These are phyloP conservation scores for Brassica hybrid DNA, from an alignment of 441 rosid species.

Conservation along the genomic window DNA sequence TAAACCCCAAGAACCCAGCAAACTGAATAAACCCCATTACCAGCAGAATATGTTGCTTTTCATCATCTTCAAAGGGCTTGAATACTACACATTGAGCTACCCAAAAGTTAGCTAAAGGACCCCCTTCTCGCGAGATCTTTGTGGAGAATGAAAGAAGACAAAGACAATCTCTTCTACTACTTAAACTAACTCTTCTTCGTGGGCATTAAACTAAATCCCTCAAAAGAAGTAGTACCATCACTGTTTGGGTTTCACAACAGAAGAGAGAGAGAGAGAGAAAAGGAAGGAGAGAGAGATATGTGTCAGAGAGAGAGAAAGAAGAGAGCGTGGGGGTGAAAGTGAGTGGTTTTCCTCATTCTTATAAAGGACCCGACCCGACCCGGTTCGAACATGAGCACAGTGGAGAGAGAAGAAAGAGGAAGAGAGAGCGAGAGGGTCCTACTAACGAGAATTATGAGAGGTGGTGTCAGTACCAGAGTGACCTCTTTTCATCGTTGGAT, in stretches of 20 bases:
- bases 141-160: slow-evolving; percentile 7
- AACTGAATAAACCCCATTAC: slow-evolving; percentile 25
- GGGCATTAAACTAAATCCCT: slow-evolving; percentile 23
- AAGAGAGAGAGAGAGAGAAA: slow-evolving; percentile 24
- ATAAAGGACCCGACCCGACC: slow-evolving; percentile 33
- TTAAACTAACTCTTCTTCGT: slow-evolving; percentile 2
- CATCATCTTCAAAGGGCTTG: slow-evolving; percentile 21
- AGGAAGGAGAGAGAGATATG: slow-evolving; percentile 20
- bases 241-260: slow-evolving; percentile 32
- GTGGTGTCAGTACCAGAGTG: slow-evolving; percentile 45
- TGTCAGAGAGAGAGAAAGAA: slow-evolving; percentile 39
- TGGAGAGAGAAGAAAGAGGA: slow-evolving; percentile 34
- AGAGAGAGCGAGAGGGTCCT: slow-evolving; percentile 38
- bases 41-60: slow-evolving; percentile 1
- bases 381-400: slow-evolving; percentile 31
- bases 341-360: slow-evolving; percentile 35
- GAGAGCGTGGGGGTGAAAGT: slow-evolving; percentile 37
- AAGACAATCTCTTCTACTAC: slow-evolving; percentile 18
- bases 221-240: slow-evolving; percentile 38
- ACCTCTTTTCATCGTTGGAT: slow-evolving; percentile 35
- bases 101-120: neutral
- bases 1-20: slow-evolving; percentile 15
- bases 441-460: slow-evolving; percentile 48
- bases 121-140: slow-evolving; percentile 25
- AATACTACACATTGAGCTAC: neutral